phyloP scores from a whole-genome alignment of 169 alveolate species.

The Plasmodium sp. region DNA sequence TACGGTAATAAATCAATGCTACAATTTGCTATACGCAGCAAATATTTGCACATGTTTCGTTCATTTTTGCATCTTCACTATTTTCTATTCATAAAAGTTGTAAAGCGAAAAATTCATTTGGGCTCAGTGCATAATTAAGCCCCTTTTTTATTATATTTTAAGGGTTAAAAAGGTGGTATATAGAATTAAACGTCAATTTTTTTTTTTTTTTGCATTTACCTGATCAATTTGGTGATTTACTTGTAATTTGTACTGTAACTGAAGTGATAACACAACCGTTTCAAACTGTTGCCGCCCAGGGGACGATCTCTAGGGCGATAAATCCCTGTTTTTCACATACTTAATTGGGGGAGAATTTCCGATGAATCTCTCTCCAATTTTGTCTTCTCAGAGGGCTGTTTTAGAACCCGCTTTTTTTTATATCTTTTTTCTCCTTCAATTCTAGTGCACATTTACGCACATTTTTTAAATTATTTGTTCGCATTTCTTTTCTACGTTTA shows the following conservation, averaged over 20 bases:
- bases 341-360: not conserved
- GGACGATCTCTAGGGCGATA: not conserved
- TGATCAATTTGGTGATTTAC: not conserved
- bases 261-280: not conserved
- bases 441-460: not conserved
- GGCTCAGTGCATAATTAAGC: not conserved
- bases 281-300: not conserved
- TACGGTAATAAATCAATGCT: not conserved
- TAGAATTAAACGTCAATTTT: not conserved
- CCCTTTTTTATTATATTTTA: not conserved
- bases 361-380: not conserved
- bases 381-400: not conserved
- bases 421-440: not conserved
- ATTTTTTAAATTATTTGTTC: not conserved
- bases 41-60: not conserved
- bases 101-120: no score
- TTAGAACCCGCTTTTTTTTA: not conserved
- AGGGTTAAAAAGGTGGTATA: not conserved
- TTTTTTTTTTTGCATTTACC: not conserved
- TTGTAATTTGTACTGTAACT: not conserved
- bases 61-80: no score
- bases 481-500: not conserved
- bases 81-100: no score
- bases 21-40: not conserved
- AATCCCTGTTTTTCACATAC: not conserved